Evolutionary conservation across 768 basidiomycete species (phyloP).

Genomic region (Russula lepida): DNA sequence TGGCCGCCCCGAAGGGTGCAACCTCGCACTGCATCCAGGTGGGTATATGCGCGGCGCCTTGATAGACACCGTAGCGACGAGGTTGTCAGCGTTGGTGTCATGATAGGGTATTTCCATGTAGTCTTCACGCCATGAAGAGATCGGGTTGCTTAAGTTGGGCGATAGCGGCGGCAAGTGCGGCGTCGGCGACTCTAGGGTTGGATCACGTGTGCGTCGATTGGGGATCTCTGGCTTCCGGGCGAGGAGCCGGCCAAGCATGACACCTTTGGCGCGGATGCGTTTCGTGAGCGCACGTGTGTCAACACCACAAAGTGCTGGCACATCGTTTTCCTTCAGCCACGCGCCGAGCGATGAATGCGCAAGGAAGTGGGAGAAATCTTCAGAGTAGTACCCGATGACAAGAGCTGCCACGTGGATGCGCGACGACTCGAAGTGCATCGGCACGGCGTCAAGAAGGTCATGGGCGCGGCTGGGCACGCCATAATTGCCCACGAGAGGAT

Average conservation of each 20-base stretch:
- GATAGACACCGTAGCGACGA: conserved; percentile 86
- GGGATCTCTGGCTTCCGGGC: conserved; percentile 47
- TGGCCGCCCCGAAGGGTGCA: conserved; percentile 72
- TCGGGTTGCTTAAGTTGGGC: conserved; percentile 27
- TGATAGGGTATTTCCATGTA: conserved; percentile 56
- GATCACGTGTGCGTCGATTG: conserved; percentile 31
- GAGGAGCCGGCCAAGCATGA: conserved; percentile 81
- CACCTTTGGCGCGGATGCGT: conserved; percentile 90
- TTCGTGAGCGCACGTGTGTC: conserved; percentile 97
- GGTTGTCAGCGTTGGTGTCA: conserved; percentile 83
- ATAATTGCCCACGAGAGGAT: conserved; percentile 95
- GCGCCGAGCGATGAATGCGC: conserved; percentile 77
- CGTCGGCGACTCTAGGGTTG: conserved; percentile 32
- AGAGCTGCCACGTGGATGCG: conserved; percentile 90
- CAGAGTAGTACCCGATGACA: conserved; percentile 88
- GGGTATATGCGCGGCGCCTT: conserved; percentile 57
- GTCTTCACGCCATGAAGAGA: conserved; percentile 66
- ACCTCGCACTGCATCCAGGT: conserved; percentile 44
- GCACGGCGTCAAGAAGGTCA: conserved; percentile 44
- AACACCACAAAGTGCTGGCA: conserved; percentile 92
- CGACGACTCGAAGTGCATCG: conserved; percentile 84
- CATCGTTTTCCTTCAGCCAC: conserved; percentile 92
- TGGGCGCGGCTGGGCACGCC: conserved; percentile 76
- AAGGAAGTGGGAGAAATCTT: conserved; percentile 91
- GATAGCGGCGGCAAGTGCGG: conserved; percentile 45